Evolutionary conservation across 345 rosid genomes (phyloP).

Genomic region (Clausena lansium): DNA sequence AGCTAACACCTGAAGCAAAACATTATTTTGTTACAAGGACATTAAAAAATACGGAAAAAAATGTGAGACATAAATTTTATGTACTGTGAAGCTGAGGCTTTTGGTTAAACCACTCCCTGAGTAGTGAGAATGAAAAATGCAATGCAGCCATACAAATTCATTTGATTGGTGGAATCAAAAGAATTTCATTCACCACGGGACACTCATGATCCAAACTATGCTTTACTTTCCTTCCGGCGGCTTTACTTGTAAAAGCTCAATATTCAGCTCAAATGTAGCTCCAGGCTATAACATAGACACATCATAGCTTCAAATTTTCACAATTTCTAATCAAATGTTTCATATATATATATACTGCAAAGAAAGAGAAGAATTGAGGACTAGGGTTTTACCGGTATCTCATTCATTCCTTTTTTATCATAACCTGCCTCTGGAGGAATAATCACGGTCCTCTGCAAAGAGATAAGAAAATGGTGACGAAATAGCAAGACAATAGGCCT

Average conservation of each 20-base stretch:
- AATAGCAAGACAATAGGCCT: neutral
- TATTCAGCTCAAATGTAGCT: slow-evolving; percentile 67
- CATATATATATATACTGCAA: neutral
- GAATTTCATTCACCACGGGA: neutral
- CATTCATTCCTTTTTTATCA: slow-evolving; percentile 82
- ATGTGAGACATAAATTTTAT: neutral
- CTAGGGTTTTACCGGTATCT: slow-evolving; percentile 63
- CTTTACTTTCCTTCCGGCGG: slow-evolving; percentile 41
- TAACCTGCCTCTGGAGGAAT: slow-evolving; percentile 87
- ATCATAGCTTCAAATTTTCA: neutral
- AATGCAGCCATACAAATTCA: too few relatives aligned
- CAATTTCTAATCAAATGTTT: neutral
- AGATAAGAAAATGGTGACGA: neutral
- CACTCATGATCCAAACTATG: neutral
- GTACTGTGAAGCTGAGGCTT: neutral
- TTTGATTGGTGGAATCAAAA: neutral
- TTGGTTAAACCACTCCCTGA: neutral
- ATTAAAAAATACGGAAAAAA: neutral
- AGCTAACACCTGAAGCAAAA: neutral
- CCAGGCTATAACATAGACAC: slow-evolving; percentile 63
- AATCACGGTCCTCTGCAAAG: slow-evolving; percentile 74
- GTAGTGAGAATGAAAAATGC: neutral
- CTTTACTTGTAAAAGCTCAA: slow-evolving; percentile 74
- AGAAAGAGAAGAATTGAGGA: neutral
- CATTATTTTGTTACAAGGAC: neutral